phyloP scores from a whole-genome alignment of 73 alveolate genomes.

The Paramecium pentaurelia region DNA sequence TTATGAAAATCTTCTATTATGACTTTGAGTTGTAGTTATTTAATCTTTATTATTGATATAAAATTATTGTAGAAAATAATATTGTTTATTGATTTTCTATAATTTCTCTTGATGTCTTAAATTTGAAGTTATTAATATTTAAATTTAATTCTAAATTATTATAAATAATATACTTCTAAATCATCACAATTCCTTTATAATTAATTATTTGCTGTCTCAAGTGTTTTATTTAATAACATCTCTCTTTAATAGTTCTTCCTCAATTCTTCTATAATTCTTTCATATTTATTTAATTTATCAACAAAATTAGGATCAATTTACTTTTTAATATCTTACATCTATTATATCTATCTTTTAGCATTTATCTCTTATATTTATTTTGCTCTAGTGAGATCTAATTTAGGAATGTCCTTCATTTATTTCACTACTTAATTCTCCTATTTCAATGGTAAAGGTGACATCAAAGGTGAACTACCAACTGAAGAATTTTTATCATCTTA shows the following conservation, averaged over 20 bases:
- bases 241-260: slow-evolving; percentile 43
- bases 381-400: slow-evolving; percentile 22
- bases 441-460: slow-evolving; percentile 16
- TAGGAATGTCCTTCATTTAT: slow-evolving; percentile 2
- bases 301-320: neutral
- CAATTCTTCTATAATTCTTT: neutral
- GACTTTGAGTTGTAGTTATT: neutral
- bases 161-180: neutral
- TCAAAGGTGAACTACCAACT: neutral
- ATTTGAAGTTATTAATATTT: neutral
- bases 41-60: neutral
- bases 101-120: slow-evolving; percentile 4
- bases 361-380: slow-evolving; percentile 31
- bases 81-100: slow-evolving; percentile 9
- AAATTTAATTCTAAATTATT: neutral
- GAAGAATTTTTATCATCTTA: neutral
- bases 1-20: neutral
- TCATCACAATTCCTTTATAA: neutral
- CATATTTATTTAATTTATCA: neutral
- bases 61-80: slow-evolving; percentile 4
- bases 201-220: neutral
- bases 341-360: slow-evolving; percentile 21
- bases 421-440: neutral
- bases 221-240: neutral
- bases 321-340: neutral